Evolutionary conservation across 202 grass and related monocot genomes (phyloP), one percentile per base, ranked within the genome.

Genomic region (Schoenoplectus triqueter): DNA sequence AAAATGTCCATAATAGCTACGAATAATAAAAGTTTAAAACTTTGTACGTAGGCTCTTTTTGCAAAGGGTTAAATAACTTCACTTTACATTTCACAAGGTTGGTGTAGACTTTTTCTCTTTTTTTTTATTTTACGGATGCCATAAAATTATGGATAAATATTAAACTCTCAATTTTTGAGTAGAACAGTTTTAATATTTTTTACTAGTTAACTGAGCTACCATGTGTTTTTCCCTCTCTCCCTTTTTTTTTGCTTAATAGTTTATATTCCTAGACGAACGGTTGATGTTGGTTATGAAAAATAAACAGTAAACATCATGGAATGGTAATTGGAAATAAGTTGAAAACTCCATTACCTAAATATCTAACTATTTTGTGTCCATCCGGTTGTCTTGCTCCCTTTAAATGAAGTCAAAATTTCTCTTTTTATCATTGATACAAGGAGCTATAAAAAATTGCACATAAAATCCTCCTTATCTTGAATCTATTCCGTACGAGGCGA

Each of bases 331-430:
- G 1, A 71, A 47, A 31, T 70, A 74, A 21, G 17, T 54, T 74
- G 0, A 2, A 74, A 74, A 52, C 40, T 75, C 10, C 18, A 75
- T 22, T 11, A 75, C 39, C 50, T 55, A 52, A 18, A 52, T 75
- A 75, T 49, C 72, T 54, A 54, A 55, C 48, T 55, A 49, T 55
- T 75, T 73, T 73, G 70, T n/a, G 0, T 73, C 7, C 18, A 52
- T 49, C 48, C n/a, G 14, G 0, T 73, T 73, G 70, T 55, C 19
- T 55, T 13, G 72, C 8, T 73, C 70, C 20, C 55, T 73, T 19
- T 76, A 1, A 76, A 55, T 55, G 72, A 55, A 6, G 72, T 54
- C 19, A 22, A 31, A 55, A 13, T 31, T 76, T 31, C 4, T 1
- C 41, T 15, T 14, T 46, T 44, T 49, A 44, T 72, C 64, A 61